Evolutionary conservation across 2,329 filamentous ascomycete genomes (phyloP).

Genomic region (Fusarium dlaminii): DNA sequence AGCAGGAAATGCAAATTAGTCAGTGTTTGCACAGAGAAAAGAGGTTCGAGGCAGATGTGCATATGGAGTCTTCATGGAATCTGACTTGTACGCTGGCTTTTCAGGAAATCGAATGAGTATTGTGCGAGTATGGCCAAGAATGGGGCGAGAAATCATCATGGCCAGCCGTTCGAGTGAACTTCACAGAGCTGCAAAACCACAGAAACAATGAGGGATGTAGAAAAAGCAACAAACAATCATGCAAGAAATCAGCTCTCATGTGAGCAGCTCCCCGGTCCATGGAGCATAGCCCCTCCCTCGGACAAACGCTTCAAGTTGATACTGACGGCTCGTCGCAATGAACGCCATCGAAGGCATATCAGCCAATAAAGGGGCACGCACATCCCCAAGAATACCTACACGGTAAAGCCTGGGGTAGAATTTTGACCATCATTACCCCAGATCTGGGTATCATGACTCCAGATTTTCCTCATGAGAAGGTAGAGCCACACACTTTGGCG

Average conservation of each 20-base stretch:
- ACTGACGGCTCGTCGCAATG: slow-evolving; percentile 7
- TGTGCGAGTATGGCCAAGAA: slow-evolving; percentile 1
- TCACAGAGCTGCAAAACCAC: not conserved
- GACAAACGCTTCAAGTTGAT: slow-evolving; percentile 18
- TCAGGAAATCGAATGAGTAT: not conserved
- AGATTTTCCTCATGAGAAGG: slow-evolving; percentile 14
- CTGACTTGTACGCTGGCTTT: not conserved
- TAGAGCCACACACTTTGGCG: slow-evolving; percentile 9
- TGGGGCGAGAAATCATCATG: slow-evolving; percentile 11
- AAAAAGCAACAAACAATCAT: slow-evolving; percentile 5
- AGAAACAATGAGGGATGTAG: not conserved
- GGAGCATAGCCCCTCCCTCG: slow-evolving; percentile 10
- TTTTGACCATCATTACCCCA: slow-evolving; percentile 10
- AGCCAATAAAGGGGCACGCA: slow-evolving; percentile 10
- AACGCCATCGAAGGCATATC: slow-evolving; percentile 4
- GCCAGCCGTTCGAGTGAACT: not conserved
- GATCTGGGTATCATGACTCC: slow-evolving; percentile 13
- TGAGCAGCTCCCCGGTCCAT: slow-evolving; percentile 26
- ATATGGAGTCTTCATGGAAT: not conserved
- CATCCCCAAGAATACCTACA: slow-evolving; percentile 16
- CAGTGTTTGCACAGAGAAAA: not conserved
- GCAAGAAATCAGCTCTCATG: slow-evolving; percentile 2
- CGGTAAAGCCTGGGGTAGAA: slow-evolving; percentile 10
- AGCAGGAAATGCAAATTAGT: not conserved
- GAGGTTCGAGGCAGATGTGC: not conserved